Base-by-base conservation (phyloP, 805 yeast genomes). In the Kodamaea sagamina region DNA sequence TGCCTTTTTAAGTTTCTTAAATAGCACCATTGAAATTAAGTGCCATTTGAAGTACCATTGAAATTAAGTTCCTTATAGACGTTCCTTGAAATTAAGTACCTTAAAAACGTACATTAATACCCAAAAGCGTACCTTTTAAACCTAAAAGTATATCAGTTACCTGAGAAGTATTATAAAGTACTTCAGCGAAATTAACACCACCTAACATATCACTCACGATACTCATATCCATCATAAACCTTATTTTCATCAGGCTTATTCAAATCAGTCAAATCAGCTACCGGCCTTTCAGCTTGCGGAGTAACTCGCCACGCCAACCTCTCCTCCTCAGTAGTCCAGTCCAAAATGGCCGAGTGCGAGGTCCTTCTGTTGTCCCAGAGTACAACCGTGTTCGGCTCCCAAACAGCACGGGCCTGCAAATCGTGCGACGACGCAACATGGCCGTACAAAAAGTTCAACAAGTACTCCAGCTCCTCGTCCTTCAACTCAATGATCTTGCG, bases 291-390 rank as follows among this genome's bases (percentile, higher is more conserved):
- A 12, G 67, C 72, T 48, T 63, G 69, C 3, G 72, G 70, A 21
- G 73, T 66, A 36, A 65, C 54, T 44, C 73, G 53, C 41, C 61
- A 61, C 4, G 69, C 69, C 40, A 62, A 64, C 51, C 73, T 63
- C 7, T 49, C 48, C 6, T 52, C 58, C 3, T 59, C 57, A 16
- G 54, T 45, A 32, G 60, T 62, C 65, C 68, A 67, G 54, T 67
- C 73, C 38, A 59, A 50, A 24, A 61, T 57, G 6, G 74, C 71
- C 24, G 68, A 52, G 50, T 67, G 72, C 9, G 51, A 47, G 13
- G 63, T 67, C 44, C 66, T 55, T 55, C 72, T 61, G 54, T 68
- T 68, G 43, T 68, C 73, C 69, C 72, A 68, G 18, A 66, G 52
- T 25, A 63, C 72, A 22, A 68, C 71, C 12, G 71, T 57, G 25